Evolutionary conservation across 495 filamentous ascomycete species (phyloP), one percentile per base, ranked within the genome.

Genomic region (Hypoxylon perforatum): DNA sequence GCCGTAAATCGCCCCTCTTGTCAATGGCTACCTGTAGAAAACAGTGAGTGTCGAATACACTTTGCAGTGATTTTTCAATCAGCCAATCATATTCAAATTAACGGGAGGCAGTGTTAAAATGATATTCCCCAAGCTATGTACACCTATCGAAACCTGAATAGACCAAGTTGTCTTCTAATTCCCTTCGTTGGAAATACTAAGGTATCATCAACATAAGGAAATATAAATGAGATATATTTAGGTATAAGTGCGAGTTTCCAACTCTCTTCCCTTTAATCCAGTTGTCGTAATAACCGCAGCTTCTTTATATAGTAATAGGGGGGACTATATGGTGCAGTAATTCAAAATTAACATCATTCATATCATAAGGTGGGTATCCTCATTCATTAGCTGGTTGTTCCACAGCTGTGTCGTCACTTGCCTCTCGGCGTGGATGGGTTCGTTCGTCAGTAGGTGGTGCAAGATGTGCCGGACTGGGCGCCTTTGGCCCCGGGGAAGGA

Each of bases 341-440:
- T 17, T 10, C 3, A 46, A 11, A 39, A 42, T 39, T 19, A 35
- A 38, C 36, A 52, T 63, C 9, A 53, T 35, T 42, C 47, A 19
- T 50, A 0, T 14, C n/a, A 18, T 19, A 41, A 28, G 23, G 15
- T 33, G 35, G 36, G 21, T 35, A 39, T 49, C 35, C 18, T 50
- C 44, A 25, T 56, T 56, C 50, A 15, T 51, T 47, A 25, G 50
- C 4, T 21, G 44, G 30, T 38, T 42, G 55, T 23, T 56, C 60
- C 28, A 55, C 48, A 59, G 54, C 59, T 33, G 54, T 59, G 11
- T 63, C 54, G 14, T 67, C 64, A 21, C 64, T 68, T 23, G 58
- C 48, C 35, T 58, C 30, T 52, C 41, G 39, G 17, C 42, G 52
- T 35, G 53, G 58, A 19, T 28, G 53, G 15, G 41, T 14, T 53